These are phyloP conservation scores for Harrya chromipes DNA, from an alignment of 768 basidiomycete species.

Conservation along the genomic window DNA sequence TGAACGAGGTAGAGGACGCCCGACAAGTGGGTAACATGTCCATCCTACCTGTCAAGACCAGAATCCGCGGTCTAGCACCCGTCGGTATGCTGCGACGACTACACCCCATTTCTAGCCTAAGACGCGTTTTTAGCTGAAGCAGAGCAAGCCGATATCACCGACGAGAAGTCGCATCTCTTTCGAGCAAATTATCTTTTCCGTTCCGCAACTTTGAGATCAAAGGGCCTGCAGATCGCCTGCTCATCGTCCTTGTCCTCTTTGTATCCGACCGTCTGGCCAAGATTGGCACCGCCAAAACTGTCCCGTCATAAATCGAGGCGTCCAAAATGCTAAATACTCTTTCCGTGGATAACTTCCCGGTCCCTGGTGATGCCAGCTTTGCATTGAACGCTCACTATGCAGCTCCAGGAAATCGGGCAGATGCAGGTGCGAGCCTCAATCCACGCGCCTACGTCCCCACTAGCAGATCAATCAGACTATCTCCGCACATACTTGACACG, in stretches of 20 bases:
- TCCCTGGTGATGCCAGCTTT: slow-evolving; percentile 96
- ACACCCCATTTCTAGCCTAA: slow-evolving; percentile 10
- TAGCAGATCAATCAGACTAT: slow-evolving; percentile 54
- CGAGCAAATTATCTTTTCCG: slow-evolving; percentile 98
- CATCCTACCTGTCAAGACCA: slow-evolving; percentile 87
- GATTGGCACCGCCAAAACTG: slow-evolving; percentile 67
- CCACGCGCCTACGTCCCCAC: neutral
- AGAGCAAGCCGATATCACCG: slow-evolving; percentile 81
- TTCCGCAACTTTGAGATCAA: slow-evolving; percentile 99
- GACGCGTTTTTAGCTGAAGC: slow-evolving; percentile 59
- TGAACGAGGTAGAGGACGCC: slow-evolving; percentile 82
- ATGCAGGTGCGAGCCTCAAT: slow-evolving; percentile 62
- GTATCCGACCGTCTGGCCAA: slow-evolving; percentile 96
- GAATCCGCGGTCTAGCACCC: slow-evolving; percentile 89
- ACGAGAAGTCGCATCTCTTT: slow-evolving; percentile 95
- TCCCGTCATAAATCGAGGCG: slow-evolving; percentile 79
- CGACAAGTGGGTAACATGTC: slow-evolving; percentile 87
- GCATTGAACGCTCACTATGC: slow-evolving; percentile 91
- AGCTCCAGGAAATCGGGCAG: slow-evolving; percentile 66
- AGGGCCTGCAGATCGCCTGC: slow-evolving; percentile 90
- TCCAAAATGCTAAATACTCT: slow-evolving; percentile 85
- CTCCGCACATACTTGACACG: slow-evolving; percentile 90
- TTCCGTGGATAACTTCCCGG: slow-evolving; percentile 88
- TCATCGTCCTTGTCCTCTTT: slow-evolving; percentile 97
- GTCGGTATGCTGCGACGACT: slow-evolving; percentile 45